Percentiles rank a stretch among this genome's conserved stretches.
Conservation (phyloP, 2,329 filamentous ascomycete species). For the Ceratocystis huliohia region DNA sequence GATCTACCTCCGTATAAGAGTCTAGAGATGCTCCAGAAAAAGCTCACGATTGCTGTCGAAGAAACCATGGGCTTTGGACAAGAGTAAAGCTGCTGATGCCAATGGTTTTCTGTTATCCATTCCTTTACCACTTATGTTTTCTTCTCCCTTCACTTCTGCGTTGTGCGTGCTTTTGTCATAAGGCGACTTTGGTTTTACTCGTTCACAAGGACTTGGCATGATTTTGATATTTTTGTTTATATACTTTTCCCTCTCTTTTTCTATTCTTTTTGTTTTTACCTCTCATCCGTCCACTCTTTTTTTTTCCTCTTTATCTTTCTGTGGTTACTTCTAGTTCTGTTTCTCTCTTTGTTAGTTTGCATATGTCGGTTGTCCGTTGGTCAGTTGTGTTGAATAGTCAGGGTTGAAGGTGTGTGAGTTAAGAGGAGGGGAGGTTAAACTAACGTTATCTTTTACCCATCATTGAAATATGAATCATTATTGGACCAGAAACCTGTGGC, state of each 20-base stretch:
- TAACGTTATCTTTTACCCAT: neutral
- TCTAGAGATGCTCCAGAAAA: slow-evolving; percentile 70
- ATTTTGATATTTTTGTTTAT: slow-evolving; percentile 21
- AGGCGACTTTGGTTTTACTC: neutral
- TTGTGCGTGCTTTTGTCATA: slow-evolving; percentile 1
- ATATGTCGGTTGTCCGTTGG: neutral
- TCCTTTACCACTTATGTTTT: slow-evolving; percentile 1
- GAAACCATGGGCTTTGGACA: slow-evolving; percentile 98
- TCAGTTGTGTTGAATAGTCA: neutral
- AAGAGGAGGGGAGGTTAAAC: neutral
- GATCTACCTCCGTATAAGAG: slow-evolving; percentile 90
- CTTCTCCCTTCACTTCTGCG: neutral
- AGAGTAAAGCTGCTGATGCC: slow-evolving; percentile 48
- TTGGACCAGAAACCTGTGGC: neutral
- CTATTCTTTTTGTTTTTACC: slow-evolving; percentile 21
- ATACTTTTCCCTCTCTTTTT: slow-evolving; percentile 24
- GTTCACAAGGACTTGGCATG: slow-evolving; percentile 1
- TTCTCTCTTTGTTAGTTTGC: neutral
- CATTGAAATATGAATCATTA: neutral
- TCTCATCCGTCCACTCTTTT: neutral
- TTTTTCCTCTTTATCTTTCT: neutral
- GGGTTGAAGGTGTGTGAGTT: neutral
- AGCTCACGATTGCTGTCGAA: slow-evolving; percentile 92
- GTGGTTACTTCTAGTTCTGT: neutral
- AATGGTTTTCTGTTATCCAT: slow-evolving; percentile 18